These are phyloP conservation scores for Pyrus bretschneideri DNA, from an alignment of 306 rosid genomes.

Conservation along the genomic window DNA sequence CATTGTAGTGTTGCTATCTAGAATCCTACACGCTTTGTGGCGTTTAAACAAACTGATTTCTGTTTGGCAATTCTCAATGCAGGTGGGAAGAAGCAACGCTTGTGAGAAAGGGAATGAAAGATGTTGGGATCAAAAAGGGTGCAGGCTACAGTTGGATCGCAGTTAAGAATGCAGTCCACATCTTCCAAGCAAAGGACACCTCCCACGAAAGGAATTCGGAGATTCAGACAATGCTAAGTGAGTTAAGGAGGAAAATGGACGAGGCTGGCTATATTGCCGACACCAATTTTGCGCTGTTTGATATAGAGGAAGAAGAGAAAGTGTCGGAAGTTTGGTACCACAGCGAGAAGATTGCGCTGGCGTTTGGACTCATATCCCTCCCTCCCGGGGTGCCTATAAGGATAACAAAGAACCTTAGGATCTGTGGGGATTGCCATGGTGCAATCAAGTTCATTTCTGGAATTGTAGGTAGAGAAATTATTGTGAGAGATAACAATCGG, in stretches of 20 bases:
- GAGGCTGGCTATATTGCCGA: conserved; percentile 64
- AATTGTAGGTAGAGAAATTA: conserved; percentile 57
- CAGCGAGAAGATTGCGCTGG: conserved; percentile 79
- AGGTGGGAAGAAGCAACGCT: conserved; percentile 93
- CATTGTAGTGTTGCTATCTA: too few relatives aligned
- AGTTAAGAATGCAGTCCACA: conserved; percentile 51
- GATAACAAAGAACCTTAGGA: conserved; percentile 56
- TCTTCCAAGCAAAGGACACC: conserved; percentile 72
- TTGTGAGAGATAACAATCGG: conserved; percentile 66
- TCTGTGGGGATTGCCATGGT: conserved; percentile 41
- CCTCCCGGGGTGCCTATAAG: conserved; percentile 55
- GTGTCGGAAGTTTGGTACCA: conserved; percentile 73
- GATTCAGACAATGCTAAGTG: conserved; percentile 59
- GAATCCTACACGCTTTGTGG: too few relatives aligned
- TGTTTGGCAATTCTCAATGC: conserved; percentile 12
- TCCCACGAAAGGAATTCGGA: conserved; percentile 57
- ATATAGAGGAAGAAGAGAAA: conserved; percentile 75
- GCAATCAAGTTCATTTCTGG: conserved; percentile 47
- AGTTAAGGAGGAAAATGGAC: conserved; percentile 51
- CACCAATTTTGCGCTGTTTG: conserved; percentile 58
- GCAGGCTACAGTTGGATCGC: conserved; percentile 80
- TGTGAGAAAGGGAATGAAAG: conserved; percentile 71
- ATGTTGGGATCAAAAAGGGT: conserved; percentile 66
- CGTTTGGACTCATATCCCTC: conserved; percentile 67
- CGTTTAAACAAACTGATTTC: neutral